phyloP scores from a whole-genome alignment of 2,329 filamentous ascomycete genomes.

The Erysiphe pulchra region DNA sequence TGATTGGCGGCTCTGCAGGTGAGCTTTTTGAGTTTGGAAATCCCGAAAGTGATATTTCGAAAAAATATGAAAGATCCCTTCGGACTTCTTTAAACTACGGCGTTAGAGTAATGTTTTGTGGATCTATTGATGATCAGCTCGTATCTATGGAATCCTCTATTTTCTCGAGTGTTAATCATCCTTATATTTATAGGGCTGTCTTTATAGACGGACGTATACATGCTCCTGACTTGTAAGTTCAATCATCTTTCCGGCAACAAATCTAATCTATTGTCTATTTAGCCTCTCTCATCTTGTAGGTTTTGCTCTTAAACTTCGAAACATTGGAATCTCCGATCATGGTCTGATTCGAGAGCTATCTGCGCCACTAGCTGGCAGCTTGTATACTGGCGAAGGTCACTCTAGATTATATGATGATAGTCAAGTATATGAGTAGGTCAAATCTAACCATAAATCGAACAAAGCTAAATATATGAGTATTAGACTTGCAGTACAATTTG shows the following conservation, averaged over 20 bases:
- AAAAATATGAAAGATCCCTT: slow-evolving; percentile 53
- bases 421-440: slow-evolving; percentile 47
- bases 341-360: slow-evolving; percentile 80
- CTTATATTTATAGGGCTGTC: slow-evolving; percentile 84
- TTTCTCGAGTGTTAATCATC: slow-evolving; percentile 64
- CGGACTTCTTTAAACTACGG: slow-evolving; percentile 52
- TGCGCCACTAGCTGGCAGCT: slow-evolving; percentile 61
- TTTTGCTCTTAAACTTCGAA: slow-evolving; percentile 80
- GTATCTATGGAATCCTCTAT: slow-evolving; percentile 86
- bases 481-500: slow-evolving; percentile 42
- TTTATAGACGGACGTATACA: slow-evolving; percentile 87
- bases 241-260: not conserved
- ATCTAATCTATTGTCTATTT: not conserved
- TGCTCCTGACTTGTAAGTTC: slow-evolving; percentile 55
- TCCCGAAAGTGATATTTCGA: slow-evolving; percentile 55
- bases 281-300: slow-evolving; percentile 72
- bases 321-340: slow-evolving; percentile 79
- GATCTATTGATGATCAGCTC: slow-evolving; percentile 90
- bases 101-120: slow-evolving; percentile 63
- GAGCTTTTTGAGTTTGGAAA: slow-evolving; percentile 89
- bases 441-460: not conserved
- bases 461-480: not conserved
- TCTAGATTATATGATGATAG: slow-evolving; percentile 79
- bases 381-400: slow-evolving; percentile 84
- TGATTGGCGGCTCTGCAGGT: slow-evolving; percentile 73